These are phyloP conservation scores for Paraurostyla sp. DNA, from an alignment of 73 alveolate species.

Conservation along the genomic window DNA sequence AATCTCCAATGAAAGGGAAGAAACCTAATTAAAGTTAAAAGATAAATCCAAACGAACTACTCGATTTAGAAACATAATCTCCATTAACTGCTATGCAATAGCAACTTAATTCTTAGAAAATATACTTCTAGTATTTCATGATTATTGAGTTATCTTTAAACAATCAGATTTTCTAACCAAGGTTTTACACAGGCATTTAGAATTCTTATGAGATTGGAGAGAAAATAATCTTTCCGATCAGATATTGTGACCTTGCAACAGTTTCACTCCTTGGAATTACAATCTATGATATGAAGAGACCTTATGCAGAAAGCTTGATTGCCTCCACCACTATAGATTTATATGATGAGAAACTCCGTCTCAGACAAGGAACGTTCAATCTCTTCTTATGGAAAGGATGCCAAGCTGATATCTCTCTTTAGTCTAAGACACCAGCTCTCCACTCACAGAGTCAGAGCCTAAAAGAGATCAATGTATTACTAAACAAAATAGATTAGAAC, in stretches of 20 bases:
- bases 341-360: slow-evolving; percentile 65
- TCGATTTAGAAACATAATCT: not conserved
- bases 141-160: slow-evolving; percentile 54
- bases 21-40: not conserved
- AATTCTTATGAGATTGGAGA: slow-evolving; percentile 42
- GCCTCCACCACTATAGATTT: slow-evolving; percentile 59
- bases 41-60: not conserved
- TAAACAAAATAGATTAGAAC: slow-evolving; percentile 13
- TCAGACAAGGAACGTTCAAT: slow-evolving; percentile 65
- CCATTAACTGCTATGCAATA: not conserved
- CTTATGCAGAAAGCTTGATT: slow-evolving; percentile 44
- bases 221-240: slow-evolving; percentile 63
- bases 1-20: not conserved
- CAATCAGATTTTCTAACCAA: slow-evolving; percentile 14
- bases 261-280: slow-evolving; percentile 60
- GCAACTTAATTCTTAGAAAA: not conserved
- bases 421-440: slow-evolving; percentile 66
- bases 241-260: slow-evolving; percentile 58
- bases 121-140: slow-evolving; percentile 43
- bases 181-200: slow-evolving; percentile 40
- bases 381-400: slow-evolving; percentile 39
- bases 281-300: slow-evolving; percentile 65
- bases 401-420: slow-evolving; percentile 42
- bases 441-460: not conserved
- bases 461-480: not conserved